Conservation (phyloP, 2,329 filamentous ascomycete species). For the Chalara sp. region DNA sequence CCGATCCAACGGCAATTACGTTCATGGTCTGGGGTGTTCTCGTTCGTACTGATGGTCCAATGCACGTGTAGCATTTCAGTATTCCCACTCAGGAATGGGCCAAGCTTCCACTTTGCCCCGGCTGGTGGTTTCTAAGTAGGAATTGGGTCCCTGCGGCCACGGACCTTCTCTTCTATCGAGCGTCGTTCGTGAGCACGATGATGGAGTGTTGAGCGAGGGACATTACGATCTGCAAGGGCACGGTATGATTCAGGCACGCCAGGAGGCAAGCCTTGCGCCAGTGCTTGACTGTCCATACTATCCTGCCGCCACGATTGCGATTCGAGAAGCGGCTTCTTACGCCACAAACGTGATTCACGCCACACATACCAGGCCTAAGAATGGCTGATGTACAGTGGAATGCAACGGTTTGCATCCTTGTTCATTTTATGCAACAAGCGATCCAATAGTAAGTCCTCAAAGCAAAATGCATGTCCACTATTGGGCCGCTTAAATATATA, state of each 20-base stretch:
- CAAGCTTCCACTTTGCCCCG: constrained; percentile 3
- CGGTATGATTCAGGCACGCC: background rate
- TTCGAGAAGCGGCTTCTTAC: background rate
- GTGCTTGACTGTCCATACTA: constrained; percentile 1
- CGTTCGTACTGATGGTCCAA: constrained; percentile 6
- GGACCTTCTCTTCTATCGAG: too few relatives aligned
- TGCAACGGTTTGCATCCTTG: too few relatives aligned
- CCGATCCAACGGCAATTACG: constrained; percentile 6
- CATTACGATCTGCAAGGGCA: background rate
- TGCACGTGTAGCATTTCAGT: constrained; percentile 1
- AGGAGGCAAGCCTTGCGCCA: background rate
- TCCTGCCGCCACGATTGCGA: background rate
- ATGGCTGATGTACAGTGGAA: too few relatives aligned
- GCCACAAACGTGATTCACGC: too few relatives aligned
- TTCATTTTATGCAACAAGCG: too few relatives aligned
- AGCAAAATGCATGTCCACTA: too few relatives aligned
- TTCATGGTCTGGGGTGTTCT: constrained; percentile 6
- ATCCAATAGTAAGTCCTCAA: too few relatives aligned
- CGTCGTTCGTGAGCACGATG: too few relatives aligned
- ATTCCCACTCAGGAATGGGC: constrained; percentile 2
- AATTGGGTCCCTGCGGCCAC: constrained; percentile 2
- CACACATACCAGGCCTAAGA: too few relatives aligned
- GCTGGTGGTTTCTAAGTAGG: constrained; percentile 2
- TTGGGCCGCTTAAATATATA: too few relatives aligned
- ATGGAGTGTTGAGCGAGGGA: too few relatives aligned